Evolutionary conservation across 2,329 filamentous ascomycete genomes (phyloP), one percentile per base, ranked within the genome.

Genomic region (Fusarium luffae): DNA sequence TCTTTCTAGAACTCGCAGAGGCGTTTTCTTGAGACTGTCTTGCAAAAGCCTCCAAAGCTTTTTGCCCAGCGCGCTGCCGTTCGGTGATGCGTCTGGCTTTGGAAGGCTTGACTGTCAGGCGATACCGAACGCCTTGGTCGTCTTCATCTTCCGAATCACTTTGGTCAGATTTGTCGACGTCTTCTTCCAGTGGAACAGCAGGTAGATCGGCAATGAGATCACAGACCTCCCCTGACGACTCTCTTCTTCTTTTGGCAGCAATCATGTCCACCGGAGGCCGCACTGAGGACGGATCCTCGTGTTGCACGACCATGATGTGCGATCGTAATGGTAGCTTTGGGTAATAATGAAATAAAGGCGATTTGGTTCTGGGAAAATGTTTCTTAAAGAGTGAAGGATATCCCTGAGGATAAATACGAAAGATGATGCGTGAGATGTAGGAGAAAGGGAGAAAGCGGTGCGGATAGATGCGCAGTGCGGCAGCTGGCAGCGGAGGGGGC

Each of bases 11-110:
- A 19, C 77, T 76, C 34, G 79, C 80, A 1, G 3, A 7, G 44
- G 79, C 81, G 70, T 83, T 69, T 4, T 69, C 57, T 23, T 80
- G 78, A 59, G 82, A 80, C 34, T 77, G 66, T 21, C 74, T 70
- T 11, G 84, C 68, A 78, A 80, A 84, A 2, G 77, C 75, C 51
- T 85, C 80, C 52, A 90, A 88, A 30, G 81, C 81, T 2, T 82
- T 80, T 63, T 85, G 82, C 50, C 89, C 85, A 5, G 77, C 77
- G 14, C 82, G 82, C 54, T 85, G 85, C 68, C 81, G 83, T 47
- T 86, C 81, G 1, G 81, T 81, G n/a, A 82, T 75, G 47, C 78
- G 82, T 23, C 75, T 78, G 12, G 77, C 75, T 42, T 79, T 77
- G 13, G 75, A 65, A 4, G 76, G 68, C 32, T 79, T 79, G 34